Conservation (phyloP, 208 protist genomes). For the Crithidia thermophila region DNA sequence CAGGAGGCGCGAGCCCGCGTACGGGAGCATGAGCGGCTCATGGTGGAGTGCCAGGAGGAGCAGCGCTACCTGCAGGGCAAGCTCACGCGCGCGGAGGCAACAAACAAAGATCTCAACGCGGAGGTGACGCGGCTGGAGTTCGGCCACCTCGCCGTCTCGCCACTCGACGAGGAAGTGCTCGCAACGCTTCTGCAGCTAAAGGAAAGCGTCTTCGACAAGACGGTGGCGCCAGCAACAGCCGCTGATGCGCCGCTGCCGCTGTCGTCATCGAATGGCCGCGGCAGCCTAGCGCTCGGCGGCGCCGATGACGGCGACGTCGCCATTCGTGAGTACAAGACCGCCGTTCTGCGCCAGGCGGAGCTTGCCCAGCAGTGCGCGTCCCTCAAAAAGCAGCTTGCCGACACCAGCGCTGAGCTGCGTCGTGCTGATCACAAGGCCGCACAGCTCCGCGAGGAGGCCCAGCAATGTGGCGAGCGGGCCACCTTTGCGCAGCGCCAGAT, state of each 20-base stretch:
- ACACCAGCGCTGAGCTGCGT: conserved; percentile 33
- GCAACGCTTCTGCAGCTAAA: conserved; percentile 66
- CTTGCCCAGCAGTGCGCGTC: conserved; percentile 51
- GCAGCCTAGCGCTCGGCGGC: conserved; percentile 2
- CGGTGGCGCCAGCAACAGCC: conserved; percentile 56
- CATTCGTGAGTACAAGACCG: conserved; percentile 74
- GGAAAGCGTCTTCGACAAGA: conserved; percentile 78
- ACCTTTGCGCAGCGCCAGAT: conserved; percentile 58
- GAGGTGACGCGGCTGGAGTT: conserved; percentile 78
- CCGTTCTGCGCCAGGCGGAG: conserved; percentile 63
- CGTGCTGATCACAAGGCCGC: conserved; percentile 31
- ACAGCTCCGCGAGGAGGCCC: conserved; percentile 54
- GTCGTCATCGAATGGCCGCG: neutral
- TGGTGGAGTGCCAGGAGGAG: conserved; percentile 75
- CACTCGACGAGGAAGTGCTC: conserved; percentile 53
- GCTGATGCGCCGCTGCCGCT: conserved; percentile 29
- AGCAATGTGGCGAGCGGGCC: conserved; percentile 44
- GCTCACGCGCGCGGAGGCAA: conserved; percentile 52
- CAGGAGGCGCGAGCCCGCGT: conserved; percentile 45
- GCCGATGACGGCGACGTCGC: conserved; percentile 49
- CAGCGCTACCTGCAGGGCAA: conserved; percentile 57
- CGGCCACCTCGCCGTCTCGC: conserved; percentile 31
- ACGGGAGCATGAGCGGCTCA: conserved; percentile 55
- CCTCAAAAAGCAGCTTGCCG: conserved; percentile 52
- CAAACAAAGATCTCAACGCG: conserved; percentile 61